These are phyloP conservation scores for Uncinocarpus reesii DNA, from an alignment of 2,329 filamentous ascomycete genomes.

Conservation along the genomic window DNA sequence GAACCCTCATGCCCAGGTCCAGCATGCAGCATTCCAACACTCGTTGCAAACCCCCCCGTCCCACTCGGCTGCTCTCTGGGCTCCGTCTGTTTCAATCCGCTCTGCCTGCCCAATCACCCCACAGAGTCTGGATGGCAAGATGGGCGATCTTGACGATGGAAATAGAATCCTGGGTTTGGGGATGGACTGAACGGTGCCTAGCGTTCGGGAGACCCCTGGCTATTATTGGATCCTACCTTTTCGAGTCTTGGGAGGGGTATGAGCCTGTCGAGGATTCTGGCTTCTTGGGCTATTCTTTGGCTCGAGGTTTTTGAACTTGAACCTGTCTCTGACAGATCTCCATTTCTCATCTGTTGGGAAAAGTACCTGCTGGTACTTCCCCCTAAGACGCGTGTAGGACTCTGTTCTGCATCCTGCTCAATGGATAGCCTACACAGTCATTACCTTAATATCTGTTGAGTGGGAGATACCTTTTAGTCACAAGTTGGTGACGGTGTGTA, in stretches of 20 bases:
- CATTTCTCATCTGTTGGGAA: too few species aligned
- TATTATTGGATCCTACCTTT: conserved; percentile 8
- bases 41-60: not conserved
- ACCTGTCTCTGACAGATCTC: too few species aligned
- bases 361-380: too few species aligned
- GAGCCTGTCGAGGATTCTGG: not conserved
- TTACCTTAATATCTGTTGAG: too few species aligned
- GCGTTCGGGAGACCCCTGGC: not conserved
- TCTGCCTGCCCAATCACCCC: not conserved
- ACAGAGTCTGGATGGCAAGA: not conserved
- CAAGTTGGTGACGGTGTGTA: not conserved
- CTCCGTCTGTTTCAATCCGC: not conserved
- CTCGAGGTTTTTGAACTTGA: too few species aligned
- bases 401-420: too few species aligned
- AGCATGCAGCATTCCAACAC: not conserved
- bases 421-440: too few species aligned
- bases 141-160: not conserved
- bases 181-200: not conserved
- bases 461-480: not conserved
- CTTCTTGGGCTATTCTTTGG: too few species aligned
- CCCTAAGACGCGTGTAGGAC: too few species aligned
- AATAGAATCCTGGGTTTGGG: not conserved
- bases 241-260: not conserved
- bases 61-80: not conserved
- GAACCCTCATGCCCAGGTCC: not conserved